Conservation (phyloP, 352 stramenopile genomes). For the Phytophthora palmivora region DNA sequence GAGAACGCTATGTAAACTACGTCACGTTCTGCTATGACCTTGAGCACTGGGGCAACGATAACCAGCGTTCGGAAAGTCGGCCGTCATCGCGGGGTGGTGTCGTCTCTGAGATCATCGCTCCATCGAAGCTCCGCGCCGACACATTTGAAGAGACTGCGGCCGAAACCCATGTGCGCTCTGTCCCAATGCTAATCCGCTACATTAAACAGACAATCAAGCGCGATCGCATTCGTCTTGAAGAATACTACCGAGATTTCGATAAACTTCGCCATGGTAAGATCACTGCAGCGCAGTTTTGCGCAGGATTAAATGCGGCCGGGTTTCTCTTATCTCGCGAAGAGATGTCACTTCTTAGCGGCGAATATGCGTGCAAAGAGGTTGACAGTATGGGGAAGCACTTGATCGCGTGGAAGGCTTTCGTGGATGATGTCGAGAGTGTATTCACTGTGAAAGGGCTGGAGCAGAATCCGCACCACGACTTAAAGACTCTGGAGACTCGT, state of each 20-base stretch:
- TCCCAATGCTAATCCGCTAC: conserved; percentile 81
- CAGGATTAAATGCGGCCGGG: conserved; percentile 61
- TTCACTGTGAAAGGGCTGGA: conserved; percentile 85
- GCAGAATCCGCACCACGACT: conserved; percentile 61
- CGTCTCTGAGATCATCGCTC: conserved; percentile 68
- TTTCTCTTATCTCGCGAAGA: conserved; percentile 68
- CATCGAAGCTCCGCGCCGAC: conserved; percentile 45
- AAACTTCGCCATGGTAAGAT: conserved; percentile 84
- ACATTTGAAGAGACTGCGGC: conserved; percentile 46
- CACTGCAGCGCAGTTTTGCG: conserved; percentile 67
- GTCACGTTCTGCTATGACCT: conserved; percentile 87
- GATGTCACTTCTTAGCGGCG: conserved; percentile 55
- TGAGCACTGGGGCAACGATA: conserved; percentile 58
- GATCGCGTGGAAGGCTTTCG: conserved; percentile 80
- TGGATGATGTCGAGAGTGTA: conserved; percentile 82
- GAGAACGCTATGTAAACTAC: conserved; percentile 85
- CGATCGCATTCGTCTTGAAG: conserved; percentile 81
- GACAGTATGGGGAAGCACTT: conserved; percentile 68
- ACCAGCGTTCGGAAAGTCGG: conserved; percentile 33
- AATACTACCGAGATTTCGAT: conserved; percentile 88
- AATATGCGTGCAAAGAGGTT: conserved; percentile 64
- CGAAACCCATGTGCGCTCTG: conserved; percentile 47
- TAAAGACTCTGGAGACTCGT: conserved; percentile 53
- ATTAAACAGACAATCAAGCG: conserved; percentile 85
- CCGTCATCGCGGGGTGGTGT: conserved; percentile 53